Evolutionary conservation across 257 asterid genomes (phyloP), one percentile per base, ranked within the genome.

Genomic region (Agastache rugosa): DNA sequence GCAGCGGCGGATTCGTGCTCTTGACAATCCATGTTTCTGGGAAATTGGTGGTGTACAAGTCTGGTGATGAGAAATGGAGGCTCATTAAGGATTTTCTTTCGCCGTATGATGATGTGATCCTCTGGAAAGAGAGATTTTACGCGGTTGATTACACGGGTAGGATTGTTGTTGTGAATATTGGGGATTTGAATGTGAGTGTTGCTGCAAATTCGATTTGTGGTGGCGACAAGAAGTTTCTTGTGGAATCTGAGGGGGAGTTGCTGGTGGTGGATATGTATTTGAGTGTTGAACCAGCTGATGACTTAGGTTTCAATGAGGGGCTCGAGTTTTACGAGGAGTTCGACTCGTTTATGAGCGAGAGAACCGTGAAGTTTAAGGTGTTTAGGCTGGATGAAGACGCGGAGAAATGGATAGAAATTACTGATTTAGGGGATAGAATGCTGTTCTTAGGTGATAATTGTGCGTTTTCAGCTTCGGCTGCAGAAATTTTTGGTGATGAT

Each of bases 381-480:
- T 92, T 81, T 80, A 79, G 82, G 77, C 76, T 88, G 83, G 91
- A 94, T 73, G 86, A 72, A 61, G 75, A 35, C 7, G 80, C 17
- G 34, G 86, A 77, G 74, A 80, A 70, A 50, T 90, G 97, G 99
- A 81, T 79, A 20, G 90, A 90, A 79, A 74, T 92, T 51, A 78
- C 56, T 64, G 77, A 73, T 82, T 81, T 94, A 84, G 95, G 92
- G 79, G 87, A 92, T 80, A 78, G 67, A 78, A 76, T 90, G 72
- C 50, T 94, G 86, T 92, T 92, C 81, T 67, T 94, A 82, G 97
- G 99, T 27, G 99, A 92, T 55, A 86, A 90, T 67, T 87, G 89
- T 66, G 63, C 88, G 9, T 92, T 94, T 83, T 81, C 93, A 1
- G 96, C 89, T 7, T 68, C 80, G 0, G 86, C 84, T 22, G 81